Conservation (phyloP, 176 grass and related monocot genomes). For the Tuctoria greenei region DNA sequence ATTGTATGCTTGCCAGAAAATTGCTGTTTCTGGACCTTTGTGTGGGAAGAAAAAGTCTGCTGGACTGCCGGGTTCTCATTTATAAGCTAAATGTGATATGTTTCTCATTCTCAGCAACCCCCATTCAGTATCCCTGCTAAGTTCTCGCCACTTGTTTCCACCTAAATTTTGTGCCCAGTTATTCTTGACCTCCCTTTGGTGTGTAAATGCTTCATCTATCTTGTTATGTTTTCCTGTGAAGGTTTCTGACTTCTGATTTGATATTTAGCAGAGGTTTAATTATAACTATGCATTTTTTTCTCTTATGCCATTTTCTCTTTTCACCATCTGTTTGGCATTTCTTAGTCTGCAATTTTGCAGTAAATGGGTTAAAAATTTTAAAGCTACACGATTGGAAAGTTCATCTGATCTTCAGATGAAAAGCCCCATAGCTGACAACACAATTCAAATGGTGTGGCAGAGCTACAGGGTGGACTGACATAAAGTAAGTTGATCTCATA, state of each 20-base stretch:
- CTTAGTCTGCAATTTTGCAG: conserved; percentile 15
- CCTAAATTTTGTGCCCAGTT: neutral
- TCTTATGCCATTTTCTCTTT: neutral
- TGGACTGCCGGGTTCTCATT: conserved; percentile 37
- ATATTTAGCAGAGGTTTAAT: conserved; percentile 13
- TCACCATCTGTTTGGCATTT: conserved; percentile 17
- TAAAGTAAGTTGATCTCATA: conserved; percentile 4
- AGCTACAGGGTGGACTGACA: neutral
- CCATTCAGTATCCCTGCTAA: conserved; percentile 41
- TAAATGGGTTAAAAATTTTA: neutral
- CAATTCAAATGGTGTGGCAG: no score
- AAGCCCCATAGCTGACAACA: no score
- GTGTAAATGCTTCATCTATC: neutral
- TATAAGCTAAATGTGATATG: conserved; percentile 46
- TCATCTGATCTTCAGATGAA: no score
- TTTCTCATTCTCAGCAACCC: conserved; percentile 32
- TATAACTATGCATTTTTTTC: neutral
- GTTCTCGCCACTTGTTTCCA: conserved; percentile 20
- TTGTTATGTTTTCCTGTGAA: neutral
- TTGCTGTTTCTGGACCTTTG: conserved; percentile 25
- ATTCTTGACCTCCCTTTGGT: neutral
- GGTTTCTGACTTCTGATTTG: conserved; percentile 7
- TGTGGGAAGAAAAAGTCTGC: neutral
- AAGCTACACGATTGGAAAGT: no score
- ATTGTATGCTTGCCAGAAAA: conserved; percentile 47